Percentiles rank a stretch among this genome's conserved stretches.
These are phyloP conservation scores for Chloris gayana DNA, from an alignment of 176 grass and related monocot genomes.

Conservation along the genomic window DNA sequence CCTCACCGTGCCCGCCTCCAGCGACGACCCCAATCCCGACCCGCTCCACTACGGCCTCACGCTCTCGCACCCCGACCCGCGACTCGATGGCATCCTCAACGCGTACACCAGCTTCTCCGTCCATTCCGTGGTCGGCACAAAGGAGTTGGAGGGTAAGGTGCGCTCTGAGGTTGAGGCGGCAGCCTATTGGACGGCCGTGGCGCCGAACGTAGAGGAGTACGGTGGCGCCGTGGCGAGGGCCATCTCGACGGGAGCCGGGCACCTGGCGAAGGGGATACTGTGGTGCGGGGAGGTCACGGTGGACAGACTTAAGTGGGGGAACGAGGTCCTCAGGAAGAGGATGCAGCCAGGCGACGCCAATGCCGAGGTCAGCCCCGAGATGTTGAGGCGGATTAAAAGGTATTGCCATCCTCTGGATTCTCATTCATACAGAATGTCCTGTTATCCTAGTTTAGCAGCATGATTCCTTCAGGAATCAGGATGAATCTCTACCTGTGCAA, in stretches of 20 bases:
- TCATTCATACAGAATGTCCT: neutral
- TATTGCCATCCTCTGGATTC: neutral
- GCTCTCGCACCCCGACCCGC: conserved; percentile 44
- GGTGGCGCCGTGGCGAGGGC: conserved; percentile 58
- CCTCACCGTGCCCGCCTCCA: conserved; percentile 59
- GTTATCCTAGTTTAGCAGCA: no score
- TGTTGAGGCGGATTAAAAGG: conserved; percentile 78
- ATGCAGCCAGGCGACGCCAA: conserved; percentile 50
- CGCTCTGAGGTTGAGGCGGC: conserved; percentile 60
- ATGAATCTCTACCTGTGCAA: neutral
- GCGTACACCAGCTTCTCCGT: conserved; percentile 66
- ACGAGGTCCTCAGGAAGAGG: conserved; percentile 71
- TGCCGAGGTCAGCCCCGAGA: conserved; percentile 68
- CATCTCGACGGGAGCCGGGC: conserved; percentile 60
- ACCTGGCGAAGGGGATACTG: conserved; percentile 66
- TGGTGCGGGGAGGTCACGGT: conserved; percentile 87
- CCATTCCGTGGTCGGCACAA: conserved; percentile 50
- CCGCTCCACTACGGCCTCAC: conserved; percentile 83
- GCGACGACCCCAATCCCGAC: conserved; percentile 42
- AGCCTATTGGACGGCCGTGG: conserved; percentile 86
- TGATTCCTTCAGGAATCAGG: neutral
- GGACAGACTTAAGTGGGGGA: conserved; percentile 70
- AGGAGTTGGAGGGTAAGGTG: conserved; percentile 40
- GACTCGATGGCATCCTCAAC: conserved; percentile 53
- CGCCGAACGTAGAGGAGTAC: conserved; percentile 88